Base-by-base conservation (phyloP, 305 asterid genomes). In the Fraxinus platypoda region DNA sequence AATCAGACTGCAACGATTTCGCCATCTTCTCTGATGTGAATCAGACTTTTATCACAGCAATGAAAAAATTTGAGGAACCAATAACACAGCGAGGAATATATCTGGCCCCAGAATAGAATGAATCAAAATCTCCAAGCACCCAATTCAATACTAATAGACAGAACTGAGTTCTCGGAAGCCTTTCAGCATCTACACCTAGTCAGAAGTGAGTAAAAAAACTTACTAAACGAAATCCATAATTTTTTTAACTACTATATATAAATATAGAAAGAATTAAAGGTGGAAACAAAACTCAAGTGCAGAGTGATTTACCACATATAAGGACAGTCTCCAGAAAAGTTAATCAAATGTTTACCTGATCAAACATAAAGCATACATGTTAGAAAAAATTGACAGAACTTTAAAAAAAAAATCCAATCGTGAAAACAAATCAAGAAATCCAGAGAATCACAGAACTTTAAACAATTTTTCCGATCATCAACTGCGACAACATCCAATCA, bases 1-100 rank as follows among this genome's bases (percentile, higher is more conserved):
- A 93, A 81, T 93, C 95, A 0, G 89, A 79, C 13, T 93, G 91
- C 5, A 93, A 81, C 70, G 93, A 82, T 70, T 92, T 85, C 6
- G 97, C 93, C 98, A 97, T 97, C 82, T 77, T 86, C 1, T 80
- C 76, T 28, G 75, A 62, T 81, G 52, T 26, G 81, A 82, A 78
- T 41, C 78, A 17, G 73, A 19, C 23, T 72, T 82, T 70, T 57
- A 57, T 62, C 46, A 75, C 78, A 80, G 85, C 84, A 62, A 66
- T 75, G 76, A 38, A 52, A 76, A 30, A 34, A 5, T 52, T 66
- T 26, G 68, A 9, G 49, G 31, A 81, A 70, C 75, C 34, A 81
- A 84, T 59, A 75, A 78, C 83, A 37, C 26, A 52, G 66, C 49
- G 4, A 17, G 76, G 64, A 77, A 75, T 73, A 43, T 23, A 78